Evolutionary conservation across 495 filamentous ascomycete species (phyloP), one percentile per base, ranked within the genome.

Genomic region (Penicillium longicatenatum): DNA sequence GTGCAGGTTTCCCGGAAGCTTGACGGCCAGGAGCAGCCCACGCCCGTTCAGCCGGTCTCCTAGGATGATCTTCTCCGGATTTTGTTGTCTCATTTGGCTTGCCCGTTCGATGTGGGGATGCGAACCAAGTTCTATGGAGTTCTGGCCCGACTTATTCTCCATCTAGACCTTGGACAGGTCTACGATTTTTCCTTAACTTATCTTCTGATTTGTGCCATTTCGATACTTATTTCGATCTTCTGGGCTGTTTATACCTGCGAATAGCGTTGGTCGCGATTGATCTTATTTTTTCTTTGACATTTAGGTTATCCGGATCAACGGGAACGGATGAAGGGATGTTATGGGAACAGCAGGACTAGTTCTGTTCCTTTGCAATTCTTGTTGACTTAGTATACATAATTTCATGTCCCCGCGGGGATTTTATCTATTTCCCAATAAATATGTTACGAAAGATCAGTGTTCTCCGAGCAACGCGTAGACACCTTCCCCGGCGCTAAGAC

Each of bases 21-120:
- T 4, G 69, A 76, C 19, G 49, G 63, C n/a, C 62, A 65, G 48
- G 67, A 71, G 37, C 65, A 64, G 45, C 50, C 64, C 0, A 66
- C 68, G 7, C 62, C 68, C 14, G 67, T 76, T 33, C 68, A 74
- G 52, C 65, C 68, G n/a, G 75, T 78, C 1, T 78, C 75, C 5
- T 78, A 39, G 37, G 16, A 54, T 26, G 45, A 41, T 30, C 20
- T 52, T 35, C 31, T 10, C 31, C 10, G 31, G 31, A 7, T 11
- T 4, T 39, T 7, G n/a, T 39, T 39, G 22, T 54, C 41, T 52
- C 39, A 33, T 19, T 19, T 26, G 41, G 20, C 14, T 11, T 43
- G 39, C 14, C 52, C 6, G 46, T 44, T 54, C 21, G 29, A 14
- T 53, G 14, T 39, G 5, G 37, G 37, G 37, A 9, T 35, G 12